Evolutionary conservation across 257 asterid genomes (phyloP), one percentile per base, ranked within the genome.

Genomic region (Nicotiana benthamiana): DNA sequence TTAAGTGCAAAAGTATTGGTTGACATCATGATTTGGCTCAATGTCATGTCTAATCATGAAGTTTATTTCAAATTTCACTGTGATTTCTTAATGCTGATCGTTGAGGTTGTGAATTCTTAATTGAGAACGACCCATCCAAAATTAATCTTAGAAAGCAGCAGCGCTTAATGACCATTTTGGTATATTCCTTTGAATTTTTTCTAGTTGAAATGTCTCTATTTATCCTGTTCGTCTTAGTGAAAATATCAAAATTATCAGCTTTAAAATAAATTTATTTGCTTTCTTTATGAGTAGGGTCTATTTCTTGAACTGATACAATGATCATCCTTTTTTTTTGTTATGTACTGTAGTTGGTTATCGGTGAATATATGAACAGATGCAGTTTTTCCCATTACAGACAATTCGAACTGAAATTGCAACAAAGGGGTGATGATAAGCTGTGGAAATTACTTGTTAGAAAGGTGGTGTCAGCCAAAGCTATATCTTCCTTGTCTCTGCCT

Each of bases 391-490:
- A 22, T 66, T 10, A 64, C 94, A 93, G 98, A 75, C 92, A 93
- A 83, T 91, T 93, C 86, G 90, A 89, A 85, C 62, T 89, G 62
- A 92, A 90, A 90, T 86, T 46, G 40, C 88, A 81, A 81, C 88
- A 80, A 81, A 83, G 83, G 62, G 87, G 86, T 7, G 87, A 51
- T 0, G 96, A 91, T 57, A 24, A 83, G 17, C 86, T 90, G 72
- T 93, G 97, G 98, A 86, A 80, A 65, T 81, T 90, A 77, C 93
- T 93, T 2, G 94, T 89, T 82, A 87, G 70, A 72, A 93, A 90
- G 83, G 98, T 93, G 54, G 84, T 86, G 1, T 90, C 92, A 0
- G 98, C 94, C 32, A 90, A 83, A 81, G 83, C 89, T 27, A 80
- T 90, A 0, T 88, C 93, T 6, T 89, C 92, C 12, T 79, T 93